A percentile compares a stretch with the other conserved stretches of the same genome.
These are phyloP conservation scores for Suhomyces taliae DNA, from an alignment of 1,139 yeast genomes.

Conservation along the genomic window DNA sequence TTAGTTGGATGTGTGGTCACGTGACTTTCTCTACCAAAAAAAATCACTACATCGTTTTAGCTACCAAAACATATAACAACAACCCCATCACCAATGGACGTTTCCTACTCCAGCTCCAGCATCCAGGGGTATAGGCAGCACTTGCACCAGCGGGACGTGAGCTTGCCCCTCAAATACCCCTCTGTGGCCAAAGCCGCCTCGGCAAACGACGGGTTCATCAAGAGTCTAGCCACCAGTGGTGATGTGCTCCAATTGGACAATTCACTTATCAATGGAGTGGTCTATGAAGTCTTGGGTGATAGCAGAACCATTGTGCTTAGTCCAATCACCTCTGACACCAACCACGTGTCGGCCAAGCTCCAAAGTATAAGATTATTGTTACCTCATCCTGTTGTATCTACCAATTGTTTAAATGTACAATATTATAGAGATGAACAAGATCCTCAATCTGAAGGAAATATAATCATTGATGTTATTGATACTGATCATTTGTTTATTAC, in stretches of 20 bases:
- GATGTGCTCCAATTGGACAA: slow-evolving; percentile 22
- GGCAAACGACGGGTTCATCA: slow-evolving; percentile 27
- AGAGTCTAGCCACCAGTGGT: slow-evolving; percentile 25
- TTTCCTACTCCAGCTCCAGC: slow-evolving; percentile 21
- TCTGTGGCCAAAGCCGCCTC: slow-evolving; percentile 2
- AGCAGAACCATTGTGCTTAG: slow-evolving; percentile 29
- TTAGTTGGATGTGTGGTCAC: background rate
- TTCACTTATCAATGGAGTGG: slow-evolving; percentile 25
- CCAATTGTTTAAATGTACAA: slow-evolving; percentile 23
- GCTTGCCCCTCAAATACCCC: slow-evolving; percentile 36
- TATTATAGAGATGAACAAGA: slow-evolving; percentile 6
- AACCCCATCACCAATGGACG: slow-evolving; percentile 15
- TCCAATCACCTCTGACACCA: slow-evolving; percentile 27
- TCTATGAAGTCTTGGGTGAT: slow-evolving; percentile 33
- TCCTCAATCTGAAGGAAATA: slow-evolving; percentile 12
- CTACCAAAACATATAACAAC: slow-evolving; percentile 4
- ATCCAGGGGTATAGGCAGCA: slow-evolving; percentile 27
- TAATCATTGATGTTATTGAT: slow-evolving; percentile 24
- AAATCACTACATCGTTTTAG: background rate
- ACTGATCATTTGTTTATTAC: slow-evolving; percentile 33
- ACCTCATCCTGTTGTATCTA: slow-evolving; percentile 35
- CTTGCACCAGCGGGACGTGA: slow-evolving; percentile 21
- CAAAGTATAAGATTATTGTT: slow-evolving; percentile 31
- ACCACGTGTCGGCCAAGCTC: slow-evolving; percentile 25
- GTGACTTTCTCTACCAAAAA: slow-evolving; percentile 1